Evolutionary conservation across 2,329 filamentous ascomycete species (phyloP).

Genomic region (Fusarium brevicatenulatum): DNA sequence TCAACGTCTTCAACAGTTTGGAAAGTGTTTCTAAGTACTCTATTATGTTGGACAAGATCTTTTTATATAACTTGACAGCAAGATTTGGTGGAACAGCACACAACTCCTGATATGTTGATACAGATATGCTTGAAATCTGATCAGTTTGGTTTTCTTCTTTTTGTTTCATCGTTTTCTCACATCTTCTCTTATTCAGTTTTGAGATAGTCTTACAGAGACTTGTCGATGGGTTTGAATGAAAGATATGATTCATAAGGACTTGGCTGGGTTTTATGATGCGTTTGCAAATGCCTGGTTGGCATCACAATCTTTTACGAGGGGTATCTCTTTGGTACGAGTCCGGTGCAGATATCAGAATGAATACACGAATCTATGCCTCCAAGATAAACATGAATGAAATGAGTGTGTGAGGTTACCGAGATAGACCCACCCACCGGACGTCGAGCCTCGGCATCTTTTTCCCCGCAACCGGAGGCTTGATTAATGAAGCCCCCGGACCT

Average conservation of each 20-base stretch:
- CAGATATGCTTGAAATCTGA: slow-evolving; percentile 13
- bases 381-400: background rate
- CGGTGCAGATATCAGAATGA: background rate
- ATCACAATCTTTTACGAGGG: background rate
- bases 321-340: background rate
- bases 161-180: background rate
- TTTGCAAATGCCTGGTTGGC: background rate
- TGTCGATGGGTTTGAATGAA: background rate
- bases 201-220: background rate
- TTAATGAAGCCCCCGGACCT: slow-evolving; percentile 19
- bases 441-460: slow-evolving; percentile 45
- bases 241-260: background rate
- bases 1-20: background rate
- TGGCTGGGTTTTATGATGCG: background rate
- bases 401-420: slow-evolving; percentile 18
- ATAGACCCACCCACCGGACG: slow-evolving; percentile 31
- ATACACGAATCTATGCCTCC: background rate
- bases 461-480: slow-evolving; percentile 44
- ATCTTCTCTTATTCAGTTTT: background rate
- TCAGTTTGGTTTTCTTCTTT: slow-evolving; percentile 1
- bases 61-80: slow-evolving; percentile 17
- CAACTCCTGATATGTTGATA: slow-evolving; percentile 13
- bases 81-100: slow-evolving; percentile 41
- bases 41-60: slow-evolving; percentile 8
- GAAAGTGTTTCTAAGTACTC: background rate